phyloP scores from a whole-genome alignment of 164 flowering plant species.

The Dillenia suffruticosa region DNA sequence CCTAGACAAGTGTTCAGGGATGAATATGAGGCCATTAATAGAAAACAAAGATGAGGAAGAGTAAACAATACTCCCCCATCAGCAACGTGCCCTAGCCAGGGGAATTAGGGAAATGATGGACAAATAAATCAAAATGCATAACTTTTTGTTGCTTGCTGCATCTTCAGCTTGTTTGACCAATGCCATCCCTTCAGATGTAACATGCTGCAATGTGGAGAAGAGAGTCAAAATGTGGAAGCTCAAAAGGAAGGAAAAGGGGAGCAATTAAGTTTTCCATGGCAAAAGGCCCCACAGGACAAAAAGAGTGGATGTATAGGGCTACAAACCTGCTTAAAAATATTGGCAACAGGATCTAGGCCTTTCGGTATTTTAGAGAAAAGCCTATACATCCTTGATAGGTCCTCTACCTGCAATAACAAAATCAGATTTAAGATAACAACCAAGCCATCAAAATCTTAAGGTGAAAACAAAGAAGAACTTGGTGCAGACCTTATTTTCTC shows the following conservation, averaged over 20 bases:
- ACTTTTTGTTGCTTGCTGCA: slow-evolving; percentile 92
- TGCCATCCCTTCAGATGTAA: slow-evolving; percentile 86
- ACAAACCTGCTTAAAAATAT: slow-evolving; percentile 82
- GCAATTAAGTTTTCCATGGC: not conserved
- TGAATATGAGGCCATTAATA: too few relatives aligned
- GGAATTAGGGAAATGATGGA: too few relatives aligned
- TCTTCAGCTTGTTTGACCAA: slow-evolving; percentile 96
- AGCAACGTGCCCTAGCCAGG: too few relatives aligned
- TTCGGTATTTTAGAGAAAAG: slow-evolving; percentile 64
- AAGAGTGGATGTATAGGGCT: too few relatives aligned
- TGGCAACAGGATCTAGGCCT: slow-evolving; percentile 82
- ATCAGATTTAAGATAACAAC: not conserved
- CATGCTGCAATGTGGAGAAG: slow-evolving; percentile 56
- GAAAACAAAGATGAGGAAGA: not conserved
- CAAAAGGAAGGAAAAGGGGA: not conserved
- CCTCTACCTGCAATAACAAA: slow-evolving; percentile 40
- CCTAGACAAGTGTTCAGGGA: too few relatives aligned
- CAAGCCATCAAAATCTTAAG: not conserved
- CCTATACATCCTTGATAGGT: slow-evolving; percentile 91
- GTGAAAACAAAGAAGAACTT: not conserved
- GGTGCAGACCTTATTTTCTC: slow-evolving; percentile 78
- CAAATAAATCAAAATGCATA: slow-evolving; percentile 12
- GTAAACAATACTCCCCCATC: too few relatives aligned
- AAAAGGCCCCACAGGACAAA: too few relatives aligned
- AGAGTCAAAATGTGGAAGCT: not conserved